Base-by-base conservation (phyloP, 108 stramenopile genomes). In the Seminavis robusta region DNA sequence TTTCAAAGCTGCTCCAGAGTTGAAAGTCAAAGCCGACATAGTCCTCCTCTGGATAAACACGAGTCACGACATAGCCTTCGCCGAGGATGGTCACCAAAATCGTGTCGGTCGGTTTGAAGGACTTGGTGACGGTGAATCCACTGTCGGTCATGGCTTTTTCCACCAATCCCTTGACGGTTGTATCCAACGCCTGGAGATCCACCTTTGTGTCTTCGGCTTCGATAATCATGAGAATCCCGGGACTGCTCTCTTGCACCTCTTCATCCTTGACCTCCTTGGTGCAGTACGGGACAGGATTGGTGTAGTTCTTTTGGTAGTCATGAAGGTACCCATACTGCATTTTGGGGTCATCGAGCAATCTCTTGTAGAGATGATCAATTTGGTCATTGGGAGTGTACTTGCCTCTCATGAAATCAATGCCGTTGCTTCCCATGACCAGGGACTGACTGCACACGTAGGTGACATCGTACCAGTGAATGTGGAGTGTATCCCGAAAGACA, bases 1-100 rank as follows among this genome's bases (percentile, higher is more conserved):
- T 68, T 43, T 67, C 67, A 57, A 73, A 79, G 16, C 46, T 67
- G 47, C 52, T 61, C 77, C 70, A 73, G 29, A 71, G 42, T 16
- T 84, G 66, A 47, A 90, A 74, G 48, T 90, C 89, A 21, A 86
- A 49, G 47, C 73, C 80, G 50, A 65, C 70, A 58, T 86, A 85
- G 11, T 73, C 67, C 24, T 61, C 47, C 37, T 72, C 68, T 2
- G 84, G 74, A 64, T 61, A 77, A 23, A 56, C 50, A 31, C 85
- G 76, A 8, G 52, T 73, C 9, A 76, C 47, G 24, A 92, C 67
- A 60, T 74, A 88, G 11, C 89, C 89, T 47, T 86, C 81, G 32
- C 68, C 51, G 51, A 83, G 56, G 3, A 80, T 49, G 24, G 74
- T n/a, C 10, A 59, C 47, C 5, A 79, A 27, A 36, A 79, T 34